Percentiles rank a stretch among this genome's conserved stretches.
These are phyloP conservation scores for Cryptococcus jaspeensis DNA, from an alignment of 1,284 basidiomycete species.

Conservation along the genomic window DNA sequence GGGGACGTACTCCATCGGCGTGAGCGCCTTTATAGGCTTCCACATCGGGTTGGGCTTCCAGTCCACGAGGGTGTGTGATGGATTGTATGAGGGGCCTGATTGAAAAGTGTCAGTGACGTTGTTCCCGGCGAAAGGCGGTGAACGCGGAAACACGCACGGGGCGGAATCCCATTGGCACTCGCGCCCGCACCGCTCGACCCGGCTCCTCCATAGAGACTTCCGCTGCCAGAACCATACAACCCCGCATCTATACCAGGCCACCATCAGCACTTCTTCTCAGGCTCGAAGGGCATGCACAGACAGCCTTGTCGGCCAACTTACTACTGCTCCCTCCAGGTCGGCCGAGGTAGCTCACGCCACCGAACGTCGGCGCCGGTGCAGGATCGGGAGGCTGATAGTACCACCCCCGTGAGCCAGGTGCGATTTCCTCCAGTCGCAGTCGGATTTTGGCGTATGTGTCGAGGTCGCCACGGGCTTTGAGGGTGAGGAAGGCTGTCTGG, in stretches of 20 bases:
- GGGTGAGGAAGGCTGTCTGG: conserved; percentile 21
- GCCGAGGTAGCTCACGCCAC: conserved; percentile 24
- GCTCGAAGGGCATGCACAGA: no score
- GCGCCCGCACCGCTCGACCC: no score
- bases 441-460: conserved; percentile 20
- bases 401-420: neutral
- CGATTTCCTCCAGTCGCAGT: conserved; percentile 20
- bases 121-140: no score
- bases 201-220: no score
- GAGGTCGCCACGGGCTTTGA: conserved; percentile 21
- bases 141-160: no score
- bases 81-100: no score
- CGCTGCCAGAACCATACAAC: no score
- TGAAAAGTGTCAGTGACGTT: no score
- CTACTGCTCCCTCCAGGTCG: neutral
- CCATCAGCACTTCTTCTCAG: no score
- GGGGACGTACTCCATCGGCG: conserved; percentile 40
- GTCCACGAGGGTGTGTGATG: conserved; percentile 11
- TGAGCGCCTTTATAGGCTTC: conserved; percentile 46
- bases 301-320: no score
- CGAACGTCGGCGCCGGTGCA: conserved; percentile 25
- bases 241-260: no score
- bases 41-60: conserved; percentile 51
- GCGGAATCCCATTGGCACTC: no score
- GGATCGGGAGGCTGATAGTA: neutral